Conservation (phyloP, 805 yeast genomes). For the Grigorovia jiainica region DNA sequence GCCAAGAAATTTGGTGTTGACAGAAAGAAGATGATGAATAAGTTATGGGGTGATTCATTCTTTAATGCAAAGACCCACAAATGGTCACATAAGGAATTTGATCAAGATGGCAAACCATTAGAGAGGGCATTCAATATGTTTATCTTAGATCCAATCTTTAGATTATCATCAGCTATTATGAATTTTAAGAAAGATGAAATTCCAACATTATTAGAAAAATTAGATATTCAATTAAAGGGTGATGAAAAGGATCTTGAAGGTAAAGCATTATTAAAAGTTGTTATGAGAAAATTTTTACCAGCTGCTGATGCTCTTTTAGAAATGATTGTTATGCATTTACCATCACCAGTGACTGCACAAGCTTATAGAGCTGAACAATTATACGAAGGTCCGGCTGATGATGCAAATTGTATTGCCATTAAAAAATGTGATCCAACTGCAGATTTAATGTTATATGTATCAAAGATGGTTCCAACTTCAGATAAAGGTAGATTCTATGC, state of each 20-base stretch:
- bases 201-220: slow-evolving; percentile 81
- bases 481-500: slow-evolving; percentile 99
- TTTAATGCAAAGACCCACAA: slow-evolving; percentile 99
- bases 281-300: slow-evolving; percentile 99
- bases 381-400: slow-evolving; percentile 98
- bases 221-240: slow-evolving; percentile 85
- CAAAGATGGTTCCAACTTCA: slow-evolving; percentile 99
- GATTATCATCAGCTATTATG: slow-evolving; percentile 93
- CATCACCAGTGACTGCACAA: slow-evolving; percentile 99
- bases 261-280: slow-evolving; percentile 95
- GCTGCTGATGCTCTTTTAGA: slow-evolving; percentile 99
- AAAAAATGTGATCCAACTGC: slow-evolving; percentile 97
- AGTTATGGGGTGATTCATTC: slow-evolving; percentile 99
- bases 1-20: slow-evolving; percentile 99
- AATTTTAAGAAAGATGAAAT: slow-evolving; percentile 98
- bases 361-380: slow-evolving; percentile 97
- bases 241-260: slow-evolving; percentile 98
- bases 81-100: slow-evolving; percentile 94
- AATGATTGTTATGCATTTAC: slow-evolving; percentile 96
- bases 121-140: slow-evolving; percentile 99
- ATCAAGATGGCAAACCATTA: slow-evolving; percentile 87
- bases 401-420: slow-evolving; percentile 82
- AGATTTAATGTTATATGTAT: slow-evolving; percentile 97
- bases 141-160: slow-evolving; percentile 97
- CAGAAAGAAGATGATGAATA: slow-evolving; percentile 94